These are phyloP conservation scores for Penicillium vulpinum DNA, from an alignment of 2,329 filamentous ascomycete species.

Conservation along the genomic window DNA sequence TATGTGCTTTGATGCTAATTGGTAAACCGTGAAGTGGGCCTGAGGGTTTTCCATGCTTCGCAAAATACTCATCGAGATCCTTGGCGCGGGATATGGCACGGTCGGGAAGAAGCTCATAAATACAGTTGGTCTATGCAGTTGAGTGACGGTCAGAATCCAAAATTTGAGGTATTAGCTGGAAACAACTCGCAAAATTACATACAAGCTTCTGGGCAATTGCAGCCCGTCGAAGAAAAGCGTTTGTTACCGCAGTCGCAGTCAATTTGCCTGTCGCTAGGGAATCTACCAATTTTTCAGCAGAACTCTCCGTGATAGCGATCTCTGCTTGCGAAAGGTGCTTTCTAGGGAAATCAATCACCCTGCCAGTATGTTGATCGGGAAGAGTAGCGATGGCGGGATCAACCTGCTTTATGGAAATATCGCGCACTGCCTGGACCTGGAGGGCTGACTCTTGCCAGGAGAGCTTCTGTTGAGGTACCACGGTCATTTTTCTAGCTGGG, in stretches of 20 bases:
- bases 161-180: not conserved
- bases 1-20: slow-evolving; percentile 46
- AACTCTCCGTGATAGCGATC: slow-evolving; percentile 52
- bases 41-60: slow-evolving; percentile 35
- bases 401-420: not conserved
- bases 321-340: slow-evolving; percentile 50
- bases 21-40: slow-evolving; percentile 58
- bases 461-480: not conserved
- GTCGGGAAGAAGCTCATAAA: slow-evolving; percentile 50
- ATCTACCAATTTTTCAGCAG: slow-evolving; percentile 46
- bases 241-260: slow-evolving; percentile 48
- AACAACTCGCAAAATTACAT: not conserved
- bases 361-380: slow-evolving; percentile 15
- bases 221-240: slow-evolving; percentile 58
- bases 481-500: not conserved
- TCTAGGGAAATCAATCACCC: slow-evolving; percentile 40
- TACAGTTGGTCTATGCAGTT: slow-evolving; percentile 41
- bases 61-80: slow-evolving; percentile 43
- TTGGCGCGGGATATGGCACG: slow-evolving; percentile 45
- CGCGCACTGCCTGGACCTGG: not conserved
- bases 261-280: slow-evolving; percentile 48
- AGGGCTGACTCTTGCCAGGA: not conserved
- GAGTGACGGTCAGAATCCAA: not conserved
- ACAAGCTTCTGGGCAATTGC: slow-evolving; percentile 54
- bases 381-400: not conserved